A percentile compares a stretch with the other conserved stretches of the same genome.
phyloP scores from a whole-genome alignment of 176 grass and related monocot species.

The Lolium perenne region DNA sequence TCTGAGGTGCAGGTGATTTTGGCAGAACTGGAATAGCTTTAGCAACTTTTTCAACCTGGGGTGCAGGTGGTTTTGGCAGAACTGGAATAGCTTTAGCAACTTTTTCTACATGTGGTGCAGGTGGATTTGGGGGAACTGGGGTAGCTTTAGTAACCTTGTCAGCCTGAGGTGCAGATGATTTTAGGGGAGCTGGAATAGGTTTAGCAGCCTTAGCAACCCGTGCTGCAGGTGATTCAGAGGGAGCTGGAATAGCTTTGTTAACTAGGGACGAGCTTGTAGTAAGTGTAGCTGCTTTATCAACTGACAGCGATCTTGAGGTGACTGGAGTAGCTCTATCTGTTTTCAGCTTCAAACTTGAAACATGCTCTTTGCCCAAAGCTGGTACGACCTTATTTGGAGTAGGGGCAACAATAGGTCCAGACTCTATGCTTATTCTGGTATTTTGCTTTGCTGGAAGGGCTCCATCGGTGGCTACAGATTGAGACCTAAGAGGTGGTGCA shows the following conservation, averaged over 20 bases:
- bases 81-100: slow-evolving; percentile 32
- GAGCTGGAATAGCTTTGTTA: slow-evolving; percentile 22
- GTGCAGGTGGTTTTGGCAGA: slow-evolving; percentile 39
- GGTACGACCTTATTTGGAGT: slow-evolving; percentile 37
- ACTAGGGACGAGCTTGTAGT: neutral
- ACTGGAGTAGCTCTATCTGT: slow-evolving; percentile 35
- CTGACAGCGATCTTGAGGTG: slow-evolving; percentile 11
- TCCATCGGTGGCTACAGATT: slow-evolving; percentile 33
- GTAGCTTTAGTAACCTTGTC: slow-evolving; percentile 37
- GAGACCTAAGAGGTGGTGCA: slow-evolving; percentile 30
- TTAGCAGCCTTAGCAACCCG: slow-evolving; percentile 2
- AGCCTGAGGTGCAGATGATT: slow-evolving; percentile 26
- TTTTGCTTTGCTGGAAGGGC: slow-evolving; percentile 25
- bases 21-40: slow-evolving; percentile 35
- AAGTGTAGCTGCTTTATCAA: slow-evolving; percentile 43
- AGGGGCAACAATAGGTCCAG: slow-evolving; percentile 36
- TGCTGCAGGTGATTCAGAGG: neutral
- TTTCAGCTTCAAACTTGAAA: slow-evolving; percentile 44
- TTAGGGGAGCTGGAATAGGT: slow-evolving; percentile 21
- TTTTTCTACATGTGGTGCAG: slow-evolving; percentile 43
- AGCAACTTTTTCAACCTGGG: slow-evolving; percentile 42
- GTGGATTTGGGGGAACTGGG: slow-evolving; percentile 34
- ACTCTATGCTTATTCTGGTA: slow-evolving; percentile 37
- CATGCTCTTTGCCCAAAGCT: slow-evolving; percentile 42
- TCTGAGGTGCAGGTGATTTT: slow-evolving; percentile 41